A percentile compares a stretch with the other conserved stretches of the same genome.
phyloP scores from a whole-genome alignment of 2,329 filamentous ascomycete genomes.

The Exophiala spinifera region DNA sequence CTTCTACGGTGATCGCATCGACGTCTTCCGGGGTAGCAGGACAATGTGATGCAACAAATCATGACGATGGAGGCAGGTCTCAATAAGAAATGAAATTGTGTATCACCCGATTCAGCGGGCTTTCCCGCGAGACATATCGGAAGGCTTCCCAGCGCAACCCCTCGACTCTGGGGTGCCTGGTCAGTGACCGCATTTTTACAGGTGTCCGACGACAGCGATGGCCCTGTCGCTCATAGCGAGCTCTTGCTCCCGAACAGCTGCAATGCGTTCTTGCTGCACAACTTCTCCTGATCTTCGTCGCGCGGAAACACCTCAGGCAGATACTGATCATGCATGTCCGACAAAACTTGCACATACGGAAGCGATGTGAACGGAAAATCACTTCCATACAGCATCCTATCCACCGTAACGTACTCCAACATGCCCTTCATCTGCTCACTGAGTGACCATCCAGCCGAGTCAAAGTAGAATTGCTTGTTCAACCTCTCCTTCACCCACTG shows the following conservation, averaged over 20 bases:
- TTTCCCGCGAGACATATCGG: no score
- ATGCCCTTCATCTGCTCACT: constrained; percentile 27
- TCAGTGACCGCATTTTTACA: no score
- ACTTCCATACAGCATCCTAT: constrained; percentile 27
- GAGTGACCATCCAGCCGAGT: constrained; percentile 29
- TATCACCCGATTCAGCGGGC: no score
- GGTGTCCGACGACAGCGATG: no score
- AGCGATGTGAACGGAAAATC: constrained; percentile 27
- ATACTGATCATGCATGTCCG: constrained; percentile 24
- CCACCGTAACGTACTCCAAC: constrained; percentile 25
- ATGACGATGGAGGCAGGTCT: no score
- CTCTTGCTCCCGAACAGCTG: constrained; percentile 15
- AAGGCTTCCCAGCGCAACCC: no score
- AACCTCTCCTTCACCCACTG: constrained; percentile 26
- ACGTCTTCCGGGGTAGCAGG: not conserved
- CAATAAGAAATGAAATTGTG: no score
- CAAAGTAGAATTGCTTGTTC: constrained; percentile 29
- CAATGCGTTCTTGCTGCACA: constrained; percentile 23
- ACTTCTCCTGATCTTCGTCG: constrained; percentile 23
- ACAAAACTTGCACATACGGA: constrained; percentile 15
- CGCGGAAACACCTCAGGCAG: constrained; percentile 22
- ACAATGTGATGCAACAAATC: no score
- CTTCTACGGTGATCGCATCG: not conserved
- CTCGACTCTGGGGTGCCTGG: no score
- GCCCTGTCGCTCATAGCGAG: no score